Conservation (phyloP, 176 grass and related monocot genomes). For the Rhynchospora tenuis region DNA sequence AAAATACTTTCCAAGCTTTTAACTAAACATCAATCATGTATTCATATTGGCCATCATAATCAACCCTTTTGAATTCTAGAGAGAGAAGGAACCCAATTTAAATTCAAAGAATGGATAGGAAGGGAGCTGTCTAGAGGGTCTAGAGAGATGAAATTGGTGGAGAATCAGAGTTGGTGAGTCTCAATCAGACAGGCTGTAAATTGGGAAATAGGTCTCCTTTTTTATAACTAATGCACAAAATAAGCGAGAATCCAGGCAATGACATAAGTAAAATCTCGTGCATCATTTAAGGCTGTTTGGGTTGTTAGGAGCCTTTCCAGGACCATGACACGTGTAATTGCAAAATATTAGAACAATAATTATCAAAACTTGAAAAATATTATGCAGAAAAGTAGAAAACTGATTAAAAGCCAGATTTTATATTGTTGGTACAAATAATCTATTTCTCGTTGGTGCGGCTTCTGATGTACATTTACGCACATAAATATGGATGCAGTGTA, state of each 20-base stretch:
- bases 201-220: constrained; percentile 16
- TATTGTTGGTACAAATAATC: too few species aligned
- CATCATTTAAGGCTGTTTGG: constrained; percentile 22
- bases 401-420: too few species aligned
- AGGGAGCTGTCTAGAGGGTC: constrained; percentile 19
- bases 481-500: too few species aligned
- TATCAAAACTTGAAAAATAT: background rate
- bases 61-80: background rate
- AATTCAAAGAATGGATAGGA: constrained; percentile 10
- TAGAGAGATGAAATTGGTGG: constrained; percentile 37
- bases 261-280: background rate
- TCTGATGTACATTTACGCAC: too few species aligned
- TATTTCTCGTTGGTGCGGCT: too few species aligned
- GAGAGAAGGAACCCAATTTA: background rate
- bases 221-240: constrained; percentile 34
- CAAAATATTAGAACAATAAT: background rate
- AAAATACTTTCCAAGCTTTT: background rate
- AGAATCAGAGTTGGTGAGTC: constrained; percentile 33
- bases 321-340: background rate
- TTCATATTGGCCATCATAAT: background rate
- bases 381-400: background rate
- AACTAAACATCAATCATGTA: background rate
- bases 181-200: constrained; percentile 54
- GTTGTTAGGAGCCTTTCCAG: constrained; percentile 10
- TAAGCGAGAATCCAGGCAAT: constrained; percentile 15